These are phyloP conservation scores for Rhizopus microsporus DNA, from an alignment of 371 early-diverging fungal genomes.

Conservation along the genomic window DNA sequence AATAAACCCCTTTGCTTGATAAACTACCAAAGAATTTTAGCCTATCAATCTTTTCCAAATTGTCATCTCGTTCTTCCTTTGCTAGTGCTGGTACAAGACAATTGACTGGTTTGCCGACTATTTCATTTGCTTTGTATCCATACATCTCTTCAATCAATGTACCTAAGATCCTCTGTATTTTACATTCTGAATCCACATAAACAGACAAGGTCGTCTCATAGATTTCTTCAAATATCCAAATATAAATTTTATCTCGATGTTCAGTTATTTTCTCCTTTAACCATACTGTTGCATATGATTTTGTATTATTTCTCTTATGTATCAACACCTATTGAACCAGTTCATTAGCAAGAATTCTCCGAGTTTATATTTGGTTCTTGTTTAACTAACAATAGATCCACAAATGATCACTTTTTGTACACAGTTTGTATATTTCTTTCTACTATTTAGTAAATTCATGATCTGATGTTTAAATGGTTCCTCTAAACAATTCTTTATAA, in stretches of 20 bases:
- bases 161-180: slow-evolving; percentile 44
- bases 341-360: neutral
- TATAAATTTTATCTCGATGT: slow-evolving; percentile 40
- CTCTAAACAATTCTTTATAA: slow-evolving; percentile 18
- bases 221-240: slow-evolving; percentile 67
- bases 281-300: slow-evolving; percentile 61
- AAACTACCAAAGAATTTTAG: slow-evolving; percentile 65
- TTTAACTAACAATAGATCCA: slow-evolving; percentile 52
- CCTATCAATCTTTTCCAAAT: slow-evolving; percentile 52
- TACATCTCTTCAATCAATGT: slow-evolving; percentile 46
- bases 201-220: slow-evolving; percentile 49
- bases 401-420: slow-evolving; percentile 46
- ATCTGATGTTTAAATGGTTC: slow-evolving; percentile 15
- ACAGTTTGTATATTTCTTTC: slow-evolving; percentile 1
- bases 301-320: slow-evolving; percentile 43
- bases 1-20: slow-evolving; percentile 57
- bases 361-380: neutral
- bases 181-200: slow-evolving; percentile 24
- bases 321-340: slow-evolving; percentile 24
- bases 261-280: slow-evolving; percentile 52
- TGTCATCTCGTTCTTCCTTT: slow-evolving; percentile 16
- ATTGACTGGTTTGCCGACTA: slow-evolving; percentile 44
- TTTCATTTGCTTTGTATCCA: slow-evolving; percentile 41
- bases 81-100: slow-evolving; percentile 47
- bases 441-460: slow-evolving; percentile 6